Percentiles rank a stretch among this genome's conserved stretches.
These are phyloP conservation scores for Cercospora sojina DNA, from an alignment of 2,329 filamentous ascomycete genomes.

Conservation along the genomic window DNA sequence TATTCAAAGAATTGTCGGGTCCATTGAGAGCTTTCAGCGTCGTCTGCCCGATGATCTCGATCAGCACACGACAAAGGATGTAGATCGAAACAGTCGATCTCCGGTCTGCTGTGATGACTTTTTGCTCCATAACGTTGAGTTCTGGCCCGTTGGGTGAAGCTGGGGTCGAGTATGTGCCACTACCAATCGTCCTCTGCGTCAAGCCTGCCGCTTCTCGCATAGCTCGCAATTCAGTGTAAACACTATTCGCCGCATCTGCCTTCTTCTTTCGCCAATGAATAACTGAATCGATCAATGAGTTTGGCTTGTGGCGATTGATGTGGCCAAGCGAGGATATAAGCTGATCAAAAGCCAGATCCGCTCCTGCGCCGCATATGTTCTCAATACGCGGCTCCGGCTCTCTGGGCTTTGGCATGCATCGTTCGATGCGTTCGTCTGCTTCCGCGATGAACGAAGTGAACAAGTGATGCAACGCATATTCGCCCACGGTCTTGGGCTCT, in stretches of 20 bases:
- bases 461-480: slow-evolving; percentile 93
- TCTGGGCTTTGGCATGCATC: slow-evolving; percentile 76
- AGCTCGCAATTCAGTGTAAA: slow-evolving; percentile 35
- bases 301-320: slow-evolving; percentile 90
- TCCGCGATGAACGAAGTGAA: slow-evolving; percentile 96
- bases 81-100: slow-evolving; percentile 94
- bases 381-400: slow-evolving; percentile 84
- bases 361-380: slow-evolving; percentile 82
- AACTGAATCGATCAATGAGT: slow-evolving; percentile 91
- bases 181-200: slow-evolving; percentile 28
- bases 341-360: slow-evolving; percentile 88
- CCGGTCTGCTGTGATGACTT: slow-evolving; percentile 58
- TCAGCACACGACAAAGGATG: slow-evolving; percentile 86
- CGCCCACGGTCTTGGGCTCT: slow-evolving; percentile 89
- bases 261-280: slow-evolving; percentile 98
- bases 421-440: slow-evolving; percentile 93
- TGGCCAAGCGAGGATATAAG: slow-evolving; percentile 90
- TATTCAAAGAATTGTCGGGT: slow-evolving; percentile 64
- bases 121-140: slow-evolving; percentile 33
- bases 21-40: slow-evolving; percentile 68
- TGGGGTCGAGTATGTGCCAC: slow-evolving; percentile 21
- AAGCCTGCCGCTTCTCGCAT: slow-evolving; percentile 27
- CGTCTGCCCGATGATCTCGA: slow-evolving; percentile 92
- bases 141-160: slow-evolving; percentile 30
- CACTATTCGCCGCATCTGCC: slow-evolving; percentile 70